A percentile compares a stretch with the other conserved stretches of the same genome.
Evolutionary conservation across 768 basidiomycete genomes (phyloP).

Genomic region (Kwoniella europaea): DNA sequence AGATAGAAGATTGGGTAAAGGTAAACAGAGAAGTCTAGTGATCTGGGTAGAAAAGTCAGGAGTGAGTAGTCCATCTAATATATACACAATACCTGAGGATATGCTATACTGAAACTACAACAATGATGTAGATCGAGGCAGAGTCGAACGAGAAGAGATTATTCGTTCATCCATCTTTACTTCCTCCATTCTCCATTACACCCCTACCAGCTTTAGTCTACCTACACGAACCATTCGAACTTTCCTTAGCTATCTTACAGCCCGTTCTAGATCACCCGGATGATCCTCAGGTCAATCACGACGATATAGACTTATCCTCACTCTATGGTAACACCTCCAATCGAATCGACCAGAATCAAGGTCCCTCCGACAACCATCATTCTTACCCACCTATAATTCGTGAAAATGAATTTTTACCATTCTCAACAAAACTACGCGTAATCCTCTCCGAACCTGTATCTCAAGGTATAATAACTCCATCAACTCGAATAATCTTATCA

Average conservation of each 20-base stretch:
- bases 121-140: background rate
- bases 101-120: background rate
- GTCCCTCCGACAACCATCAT: background rate
- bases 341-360: background rate
- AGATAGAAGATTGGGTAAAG: slow-evolving; percentile 34
- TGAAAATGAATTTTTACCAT: slow-evolving; percentile 30
- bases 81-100: too few relatives aligned
- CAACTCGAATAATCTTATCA: slow-evolving; percentile 66
- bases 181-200: slow-evolving; percentile 30
- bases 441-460: slow-evolving; percentile 70
- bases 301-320: slow-evolving; percentile 18
- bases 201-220: slow-evolving; percentile 24
- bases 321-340: slow-evolving; percentile 16
- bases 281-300: background rate
- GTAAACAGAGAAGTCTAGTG: slow-evolving; percentile 28
- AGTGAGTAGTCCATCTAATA: slow-evolving; percentile 4
- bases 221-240: slow-evolving; percentile 33
- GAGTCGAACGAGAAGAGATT: background rate
- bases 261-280: slow-evolving; percentile 15
- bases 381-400: slow-evolving; percentile 33
- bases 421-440: slow-evolving; percentile 57
- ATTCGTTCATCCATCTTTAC: slow-evolving; percentile 32
- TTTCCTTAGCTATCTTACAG: slow-evolving; percentile 38
- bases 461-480: slow-evolving; percentile 68
- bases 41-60: slow-evolving; percentile 27